A percentile compares a stretch with the other conserved stretches of the same genome.
Evolutionary conservation across 768 basidiomycete species (phyloP).

Genomic region (Boletus pseudopeckii): DNA sequence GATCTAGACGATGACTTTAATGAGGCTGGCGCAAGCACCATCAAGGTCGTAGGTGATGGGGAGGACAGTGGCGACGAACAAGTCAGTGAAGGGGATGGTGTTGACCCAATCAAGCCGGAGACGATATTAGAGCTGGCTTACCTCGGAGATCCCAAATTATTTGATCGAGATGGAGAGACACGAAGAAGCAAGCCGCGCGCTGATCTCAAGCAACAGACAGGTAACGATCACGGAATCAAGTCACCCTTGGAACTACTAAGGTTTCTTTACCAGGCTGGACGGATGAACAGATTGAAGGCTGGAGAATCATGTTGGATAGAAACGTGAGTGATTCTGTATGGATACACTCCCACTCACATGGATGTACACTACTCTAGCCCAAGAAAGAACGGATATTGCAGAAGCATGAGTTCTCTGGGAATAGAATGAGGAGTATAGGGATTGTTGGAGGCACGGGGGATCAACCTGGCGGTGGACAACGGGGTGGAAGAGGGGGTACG

Average conservation of each 20-base stretch:
- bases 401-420: conserved; percentile 76
- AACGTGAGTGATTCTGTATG: conserved; percentile 54
- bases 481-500: conserved; percentile 14
- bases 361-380: conserved; percentile 41
- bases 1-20: conserved; percentile 57
- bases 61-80: conserved; percentile 42
- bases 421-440: conserved; percentile 33
- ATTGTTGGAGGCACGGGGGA: background rate
- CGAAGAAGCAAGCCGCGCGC: conserved; percentile 63
- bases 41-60: conserved; percentile 60
- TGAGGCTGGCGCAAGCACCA: conserved; percentile 35
- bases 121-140: conserved; percentile 76
- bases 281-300: conserved; percentile 90
- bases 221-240: conserved; percentile 32
- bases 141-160: conserved; percentile 67
- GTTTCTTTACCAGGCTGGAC: conserved; percentile 50
- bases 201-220: conserved; percentile 67
- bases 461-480: conserved; percentile 13
- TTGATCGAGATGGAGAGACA: conserved; percentile 73
- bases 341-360: conserved; percentile 8
- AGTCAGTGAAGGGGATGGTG: conserved; percentile 26
- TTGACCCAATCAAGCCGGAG: conserved; percentile 41
- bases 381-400: conserved; percentile 69
- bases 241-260: background rate
- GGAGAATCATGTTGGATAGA: conserved; percentile 85